A percentile compares a stretch with the other conserved stretches of the same genome.
Conservation (phyloP, 768 basidiomycete species). For the Kwoniella newhampshirensis region DNA sequence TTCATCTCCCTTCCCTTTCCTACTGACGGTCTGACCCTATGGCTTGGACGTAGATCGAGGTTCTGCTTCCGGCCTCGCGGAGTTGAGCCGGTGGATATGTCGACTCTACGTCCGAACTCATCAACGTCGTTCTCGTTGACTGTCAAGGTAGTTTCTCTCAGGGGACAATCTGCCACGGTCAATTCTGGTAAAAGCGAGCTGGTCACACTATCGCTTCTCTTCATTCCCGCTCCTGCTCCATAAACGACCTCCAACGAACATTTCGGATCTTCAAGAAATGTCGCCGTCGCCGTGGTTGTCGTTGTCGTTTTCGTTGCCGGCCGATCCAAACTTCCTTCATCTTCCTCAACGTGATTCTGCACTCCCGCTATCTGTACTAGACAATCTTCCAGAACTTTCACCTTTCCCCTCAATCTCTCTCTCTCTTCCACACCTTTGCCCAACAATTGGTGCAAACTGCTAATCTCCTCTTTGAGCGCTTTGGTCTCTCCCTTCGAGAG, state of each 20-base stretch:
- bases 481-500: constrained; percentile 11
- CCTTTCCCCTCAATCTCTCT: constrained; percentile 10
- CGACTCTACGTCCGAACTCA: constrained; percentile 15
- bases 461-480: constrained; percentile 18
- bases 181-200: constrained; percentile 15
- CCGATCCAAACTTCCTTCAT: no score
- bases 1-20: no score
- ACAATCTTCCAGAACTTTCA: background rate
- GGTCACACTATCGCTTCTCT: constrained; percentile 1
- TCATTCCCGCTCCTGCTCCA: background rate
- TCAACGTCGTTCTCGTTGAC: background rate
- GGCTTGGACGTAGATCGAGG: no score
- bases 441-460: constrained; percentile 3
- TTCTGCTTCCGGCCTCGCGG: background rate
- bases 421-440: constrained; percentile 10
- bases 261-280: no score
- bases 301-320: background rate
- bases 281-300: no score
- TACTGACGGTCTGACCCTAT: no score
- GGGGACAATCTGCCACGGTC: background rate
- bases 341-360: no score
- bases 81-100: no score
- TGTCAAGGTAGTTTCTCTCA: background rate
- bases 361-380: background rate
- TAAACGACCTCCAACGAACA: no score